Conservation (phyloP, 1,284 basidiomycete species). For the Papiliotrema flavescens region DNA sequence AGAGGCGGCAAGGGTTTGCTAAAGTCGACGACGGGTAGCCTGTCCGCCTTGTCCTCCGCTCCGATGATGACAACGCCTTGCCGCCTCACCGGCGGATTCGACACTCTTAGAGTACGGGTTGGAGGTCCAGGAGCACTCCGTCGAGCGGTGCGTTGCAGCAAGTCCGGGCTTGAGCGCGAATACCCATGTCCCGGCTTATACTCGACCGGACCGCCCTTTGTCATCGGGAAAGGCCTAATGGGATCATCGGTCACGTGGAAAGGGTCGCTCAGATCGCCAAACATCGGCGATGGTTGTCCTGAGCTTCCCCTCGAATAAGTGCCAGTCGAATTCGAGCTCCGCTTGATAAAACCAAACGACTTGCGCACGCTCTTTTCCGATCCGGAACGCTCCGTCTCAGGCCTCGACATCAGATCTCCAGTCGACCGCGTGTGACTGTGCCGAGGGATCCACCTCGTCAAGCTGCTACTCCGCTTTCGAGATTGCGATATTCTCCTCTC, state of each 20-base stretch:
- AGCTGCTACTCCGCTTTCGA: slow-evolving; percentile 1
- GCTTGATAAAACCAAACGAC: slow-evolving; percentile 5
- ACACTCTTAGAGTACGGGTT: slow-evolving; percentile 17
- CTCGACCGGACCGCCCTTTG: too few species aligned
- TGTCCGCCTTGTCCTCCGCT: neutral
- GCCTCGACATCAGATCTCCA: neutral
- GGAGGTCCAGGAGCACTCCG: slow-evolving; percentile 1
- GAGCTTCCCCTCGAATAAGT: neutral
- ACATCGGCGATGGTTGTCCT: neutral
- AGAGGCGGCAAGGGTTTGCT: slow-evolving; percentile 28
- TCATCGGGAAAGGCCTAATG: neutral
- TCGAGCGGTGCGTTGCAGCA: neutral
- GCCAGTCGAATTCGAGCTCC: neutral
- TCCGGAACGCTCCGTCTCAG: neutral
- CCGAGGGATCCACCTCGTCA: neutral
- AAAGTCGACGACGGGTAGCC: slow-evolving; percentile 9
- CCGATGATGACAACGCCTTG: slow-evolving; percentile 22
- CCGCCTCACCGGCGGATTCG: slow-evolving; percentile 10
- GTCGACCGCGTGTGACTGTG: neutral
- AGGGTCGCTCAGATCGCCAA: neutral
- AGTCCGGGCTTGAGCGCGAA: neutral
- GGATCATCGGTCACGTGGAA: neutral
- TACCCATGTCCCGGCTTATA: neutral
- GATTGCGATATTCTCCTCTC: slow-evolving; percentile 6
- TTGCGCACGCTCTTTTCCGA: slow-evolving; percentile 1